These are phyloP conservation scores for Colletotrichum melonis DNA, from an alignment of 2,329 filamentous ascomycete species.

Conservation along the genomic window DNA sequence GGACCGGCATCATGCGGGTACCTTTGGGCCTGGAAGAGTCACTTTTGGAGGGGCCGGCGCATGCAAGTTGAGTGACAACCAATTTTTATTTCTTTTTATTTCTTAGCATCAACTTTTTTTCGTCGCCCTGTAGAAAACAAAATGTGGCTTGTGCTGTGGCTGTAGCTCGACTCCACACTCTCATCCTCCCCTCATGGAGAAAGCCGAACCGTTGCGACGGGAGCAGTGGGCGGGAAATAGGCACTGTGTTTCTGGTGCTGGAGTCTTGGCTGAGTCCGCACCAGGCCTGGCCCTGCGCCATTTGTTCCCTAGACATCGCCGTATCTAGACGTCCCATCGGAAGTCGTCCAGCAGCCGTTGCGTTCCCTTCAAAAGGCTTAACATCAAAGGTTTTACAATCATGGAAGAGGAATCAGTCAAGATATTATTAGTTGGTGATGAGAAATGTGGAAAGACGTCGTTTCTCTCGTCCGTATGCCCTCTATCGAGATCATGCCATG, in stretches of 20 bases:
- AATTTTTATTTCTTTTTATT: neutral
- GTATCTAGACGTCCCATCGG: conserved; percentile 22
- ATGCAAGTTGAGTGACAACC: neutral
- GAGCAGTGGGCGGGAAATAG: neutral
- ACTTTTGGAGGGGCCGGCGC: conserved; percentile 17
- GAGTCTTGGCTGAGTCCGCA: neutral
- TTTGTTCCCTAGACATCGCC: conserved; percentile 29
- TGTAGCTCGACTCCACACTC: neutral
- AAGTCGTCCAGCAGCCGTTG: neutral
- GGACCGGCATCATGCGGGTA: conserved; percentile 29
- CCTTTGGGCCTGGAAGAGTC: neutral
- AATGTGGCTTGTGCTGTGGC: conserved; percentile 21
- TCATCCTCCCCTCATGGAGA: conserved; percentile 24
- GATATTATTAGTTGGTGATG: conserved; percentile 70
- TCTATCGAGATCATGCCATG: neutral
- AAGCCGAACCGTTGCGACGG: conserved; percentile 12
- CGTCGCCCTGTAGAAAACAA: neutral
- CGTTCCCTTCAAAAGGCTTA: neutral
- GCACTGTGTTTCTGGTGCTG: neutral
- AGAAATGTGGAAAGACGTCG: conserved; percentile 69
- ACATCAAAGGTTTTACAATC: neutral
- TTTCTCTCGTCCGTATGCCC: conserved; percentile 67
- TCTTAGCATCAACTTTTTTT: neutral
- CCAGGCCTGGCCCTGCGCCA: conserved; percentile 27
- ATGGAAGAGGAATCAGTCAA: conserved; percentile 63